Conservation (phyloP, 1,139 yeast species). For the Saccharomyces hybrid region DNA sequence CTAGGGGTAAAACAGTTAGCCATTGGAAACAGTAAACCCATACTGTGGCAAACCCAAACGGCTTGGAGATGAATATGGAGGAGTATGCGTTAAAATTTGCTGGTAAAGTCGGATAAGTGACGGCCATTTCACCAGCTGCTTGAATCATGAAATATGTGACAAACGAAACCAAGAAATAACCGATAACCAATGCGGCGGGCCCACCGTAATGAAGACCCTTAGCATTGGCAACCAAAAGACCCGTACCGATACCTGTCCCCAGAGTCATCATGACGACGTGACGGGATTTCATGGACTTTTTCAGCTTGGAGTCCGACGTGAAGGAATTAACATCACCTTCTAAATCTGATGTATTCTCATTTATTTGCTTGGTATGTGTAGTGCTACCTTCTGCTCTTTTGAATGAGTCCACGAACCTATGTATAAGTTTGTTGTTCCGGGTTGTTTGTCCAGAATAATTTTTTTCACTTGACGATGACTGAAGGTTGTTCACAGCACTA, state of each 20-base stretch:
- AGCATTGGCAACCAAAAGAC: slow-evolving; percentile 67
- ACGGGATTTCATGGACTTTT: slow-evolving; percentile 40
- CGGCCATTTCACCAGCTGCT: slow-evolving; percentile 75
- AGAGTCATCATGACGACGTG: slow-evolving; percentile 63
- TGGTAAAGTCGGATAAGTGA: slow-evolving; percentile 60
- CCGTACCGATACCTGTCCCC: slow-evolving; percentile 78
- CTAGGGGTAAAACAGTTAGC: slow-evolving; percentile 69
- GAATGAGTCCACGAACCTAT: slow-evolving; percentile 12
- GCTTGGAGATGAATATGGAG: slow-evolving; percentile 54
- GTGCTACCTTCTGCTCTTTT: slow-evolving; percentile 8
- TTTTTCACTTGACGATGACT: background rate
- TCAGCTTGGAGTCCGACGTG: slow-evolving; percentile 22
- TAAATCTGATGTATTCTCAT: slow-evolving; percentile 4
- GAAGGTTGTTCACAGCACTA: background rate
- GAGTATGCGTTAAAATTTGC: slow-evolving; percentile 70
- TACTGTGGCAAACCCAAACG: slow-evolving; percentile 74
- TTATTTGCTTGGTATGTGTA: background rate
- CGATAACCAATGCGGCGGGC: slow-evolving; percentile 65
- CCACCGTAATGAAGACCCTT: slow-evolving; percentile 60
- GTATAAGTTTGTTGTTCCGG: slow-evolving; percentile 1
- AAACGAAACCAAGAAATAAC: slow-evolving; percentile 56
- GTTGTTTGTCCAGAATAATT: background rate
- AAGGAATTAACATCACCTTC: slow-evolving; percentile 10
- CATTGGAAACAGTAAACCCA: slow-evolving; percentile 78
- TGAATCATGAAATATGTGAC: slow-evolving; percentile 65